A percentile compares a stretch with the other conserved stretches of the same genome.
Conservation (phyloP, 2,329 filamentous ascomycete species). For the Ascochyta lentis region DNA sequence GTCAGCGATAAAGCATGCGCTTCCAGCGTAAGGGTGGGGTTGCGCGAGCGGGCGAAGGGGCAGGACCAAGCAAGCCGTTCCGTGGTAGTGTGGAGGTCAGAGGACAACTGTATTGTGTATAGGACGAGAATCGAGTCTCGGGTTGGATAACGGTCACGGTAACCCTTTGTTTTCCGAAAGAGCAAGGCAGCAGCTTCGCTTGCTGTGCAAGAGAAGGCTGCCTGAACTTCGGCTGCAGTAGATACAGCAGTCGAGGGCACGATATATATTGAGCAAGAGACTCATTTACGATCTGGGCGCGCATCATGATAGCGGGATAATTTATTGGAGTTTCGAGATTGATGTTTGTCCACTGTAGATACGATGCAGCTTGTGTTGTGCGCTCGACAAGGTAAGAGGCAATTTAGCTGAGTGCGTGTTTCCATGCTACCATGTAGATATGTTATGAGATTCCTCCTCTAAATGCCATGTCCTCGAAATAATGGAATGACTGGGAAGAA, state of each 20-base stretch:
- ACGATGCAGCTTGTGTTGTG: neutral
- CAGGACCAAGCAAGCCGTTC: neutral
- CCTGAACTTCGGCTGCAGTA: slow-evolving; percentile 2
- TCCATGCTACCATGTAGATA: neutral
- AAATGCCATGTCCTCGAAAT: neutral
- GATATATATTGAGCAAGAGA: slow-evolving; percentile 6
- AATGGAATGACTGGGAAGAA: neutral
- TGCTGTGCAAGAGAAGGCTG: neutral
- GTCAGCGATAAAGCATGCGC: slow-evolving; percentile 10
- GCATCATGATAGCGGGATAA: slow-evolving; percentile 13
- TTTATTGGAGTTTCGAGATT: slow-evolving; percentile 14
- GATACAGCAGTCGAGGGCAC: slow-evolving; percentile 8
- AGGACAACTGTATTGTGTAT: neutral
- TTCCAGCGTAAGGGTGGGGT: slow-evolving; percentile 1
- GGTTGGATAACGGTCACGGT: slow-evolving; percentile 13
- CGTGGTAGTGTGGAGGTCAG: neutral
- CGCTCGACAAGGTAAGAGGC: neutral
- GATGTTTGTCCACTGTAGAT: neutral
- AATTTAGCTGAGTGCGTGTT: neutral
- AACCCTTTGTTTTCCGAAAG: neutral
- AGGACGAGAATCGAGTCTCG: slow-evolving; percentile 4
- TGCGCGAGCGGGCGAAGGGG: neutral
- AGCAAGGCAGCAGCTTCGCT: neutral
- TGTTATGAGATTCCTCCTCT: neutral
- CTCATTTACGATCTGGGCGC: slow-evolving; percentile 5